These are phyloP conservation scores for Chamaenerion angustifolium DNA, from an alignment of 345 rosid genomes.

Conservation along the genomic window DNA sequence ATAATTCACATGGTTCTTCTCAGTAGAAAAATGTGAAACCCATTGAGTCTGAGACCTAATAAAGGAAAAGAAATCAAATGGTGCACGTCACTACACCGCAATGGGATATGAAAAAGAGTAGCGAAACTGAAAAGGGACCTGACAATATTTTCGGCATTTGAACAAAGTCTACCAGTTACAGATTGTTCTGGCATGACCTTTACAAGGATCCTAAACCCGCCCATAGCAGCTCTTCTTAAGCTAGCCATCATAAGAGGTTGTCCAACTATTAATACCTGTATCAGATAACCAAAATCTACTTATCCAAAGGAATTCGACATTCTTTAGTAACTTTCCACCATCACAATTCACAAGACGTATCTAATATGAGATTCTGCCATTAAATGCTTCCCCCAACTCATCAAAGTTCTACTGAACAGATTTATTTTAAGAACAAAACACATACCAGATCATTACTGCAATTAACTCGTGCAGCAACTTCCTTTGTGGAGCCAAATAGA, in stretches of 20 bases:
- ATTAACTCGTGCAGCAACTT: too few species aligned
- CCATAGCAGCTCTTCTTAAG: slow-evolving; percentile 30
- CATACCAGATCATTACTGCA: too few species aligned
- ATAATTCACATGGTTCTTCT: slow-evolving; percentile 1
- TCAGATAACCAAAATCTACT: too few species aligned
- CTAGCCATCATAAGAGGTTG: slow-evolving; percentile 23
- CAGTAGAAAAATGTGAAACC: slow-evolving; percentile 27
- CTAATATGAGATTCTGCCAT: too few species aligned
- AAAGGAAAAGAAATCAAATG: neutral
- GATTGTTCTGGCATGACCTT: slow-evolving; percentile 16
- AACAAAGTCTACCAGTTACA: slow-evolving; percentile 9
- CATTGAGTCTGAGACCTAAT: slow-evolving; percentile 32
- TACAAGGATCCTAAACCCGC: slow-evolving; percentile 29
- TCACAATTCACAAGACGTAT: too few species aligned
- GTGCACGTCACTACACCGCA: neutral
- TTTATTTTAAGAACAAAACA: too few species aligned
- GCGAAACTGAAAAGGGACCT: slow-evolving; percentile 12
- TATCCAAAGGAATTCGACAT: too few species aligned
- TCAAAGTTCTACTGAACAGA: too few species aligned
- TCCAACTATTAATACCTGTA: too few species aligned
- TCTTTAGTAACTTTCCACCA: too few species aligned
- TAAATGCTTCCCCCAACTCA: too few species aligned
- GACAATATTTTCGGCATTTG: slow-evolving; percentile 3
- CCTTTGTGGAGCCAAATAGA: too few species aligned
- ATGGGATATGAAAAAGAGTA: neutral